phyloP scores from a whole-genome alignment of 768 basidiomycete species.

The Goffeauzyma gilvescens region DNA sequence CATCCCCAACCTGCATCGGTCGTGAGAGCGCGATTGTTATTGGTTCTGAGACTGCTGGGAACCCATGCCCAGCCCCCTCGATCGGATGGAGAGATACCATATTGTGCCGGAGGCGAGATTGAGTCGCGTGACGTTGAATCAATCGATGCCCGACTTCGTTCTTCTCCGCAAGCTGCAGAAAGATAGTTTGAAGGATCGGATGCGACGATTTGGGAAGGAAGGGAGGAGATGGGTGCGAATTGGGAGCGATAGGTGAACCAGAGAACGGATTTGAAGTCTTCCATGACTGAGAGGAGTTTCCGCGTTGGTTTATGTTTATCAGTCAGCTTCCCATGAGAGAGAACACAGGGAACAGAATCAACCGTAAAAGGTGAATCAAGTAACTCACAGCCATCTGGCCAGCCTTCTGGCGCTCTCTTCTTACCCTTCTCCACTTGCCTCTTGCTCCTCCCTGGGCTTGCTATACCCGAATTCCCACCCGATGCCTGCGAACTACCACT shows the following conservation, averaged over 20 bases:
- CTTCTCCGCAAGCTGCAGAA: conserved; percentile 17
- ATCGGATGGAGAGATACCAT: conserved; percentile 45
- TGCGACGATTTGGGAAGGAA: conserved; percentile 19
- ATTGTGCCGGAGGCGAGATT: conserved; percentile 1
- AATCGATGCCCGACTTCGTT: conserved; percentile 10
- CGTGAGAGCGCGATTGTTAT: conserved; percentile 60
- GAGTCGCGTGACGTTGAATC: conserved; percentile 1
- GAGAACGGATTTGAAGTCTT: conserved; percentile 68
- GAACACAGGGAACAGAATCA: background rate
- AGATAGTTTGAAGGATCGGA: conserved; percentile 22
- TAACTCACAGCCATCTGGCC: conserved; percentile 6
- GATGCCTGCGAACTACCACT: no score
- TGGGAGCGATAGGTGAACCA: conserved; percentile 87
- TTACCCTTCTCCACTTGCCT: background rate
- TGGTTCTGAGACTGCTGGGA: conserved; percentile 1
- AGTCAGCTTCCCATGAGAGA: background rate
- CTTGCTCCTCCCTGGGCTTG: conserved; percentile 2
- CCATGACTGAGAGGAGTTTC: conserved; percentile 54
- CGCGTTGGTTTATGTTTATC: background rate
- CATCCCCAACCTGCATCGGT: conserved; percentile 81
- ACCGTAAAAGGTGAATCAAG: background rate
- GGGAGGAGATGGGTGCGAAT: conserved; percentile 49
- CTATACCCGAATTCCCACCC: background rate
- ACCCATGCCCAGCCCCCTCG: conserved; percentile 42
- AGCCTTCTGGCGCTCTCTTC: background rate